Base-by-base conservation (phyloP, 2,329 filamentous ascomycete genomes). In the Xylaria sp. region DNA sequence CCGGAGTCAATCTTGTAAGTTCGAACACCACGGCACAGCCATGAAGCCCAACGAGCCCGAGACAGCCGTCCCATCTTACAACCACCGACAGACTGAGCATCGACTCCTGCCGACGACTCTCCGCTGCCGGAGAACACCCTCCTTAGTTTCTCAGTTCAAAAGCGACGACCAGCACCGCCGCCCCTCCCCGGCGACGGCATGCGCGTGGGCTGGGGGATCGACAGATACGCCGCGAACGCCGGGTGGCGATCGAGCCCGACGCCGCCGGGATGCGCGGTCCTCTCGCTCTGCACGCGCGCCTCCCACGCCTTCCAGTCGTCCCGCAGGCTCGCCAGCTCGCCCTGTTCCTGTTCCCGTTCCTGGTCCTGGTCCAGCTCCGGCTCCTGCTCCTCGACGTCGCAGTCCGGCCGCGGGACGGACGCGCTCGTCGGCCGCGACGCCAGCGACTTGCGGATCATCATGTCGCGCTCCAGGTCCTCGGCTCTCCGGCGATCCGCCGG, bases 221-320 rank as follows among this genome's bases (percentile, higher is more conserved):
- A 55, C 0, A 70, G 59, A 35, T 65, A 66, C 9, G 67, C 44
- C 2, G 67, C 65, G 43, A 73, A 68, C 0, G 72, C 72, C 37
- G 72, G 72, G 23, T 74, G 72, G 9, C 68, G 64, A 29, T 64
- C 52, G 9, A 62, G 58, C 7, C 58, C 37, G 55, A 66, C 33
- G 55, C 60, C 58, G 31, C 65, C 29, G 46, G 63, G 58, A 33
- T 59, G 56, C 6, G 74, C 70, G 4, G 62, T 63, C 43, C 70
- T 67, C 10, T 76, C 72, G 8, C 60, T 67, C 46, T 74, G 71
- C 3, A 74, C 53, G 35, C 70, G 68, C 2, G 78, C 77, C 65
- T 80, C 79, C 64, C 74, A 75, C 25, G 74, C 74, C 62, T 80
- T 80, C 75, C 74, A 78, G 35, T 79, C 75, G 1, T 69, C 71